phyloP scores from a whole-genome alignment of 2,329 filamentous ascomycete genomes.

The Dactylellina leptospora region DNA sequence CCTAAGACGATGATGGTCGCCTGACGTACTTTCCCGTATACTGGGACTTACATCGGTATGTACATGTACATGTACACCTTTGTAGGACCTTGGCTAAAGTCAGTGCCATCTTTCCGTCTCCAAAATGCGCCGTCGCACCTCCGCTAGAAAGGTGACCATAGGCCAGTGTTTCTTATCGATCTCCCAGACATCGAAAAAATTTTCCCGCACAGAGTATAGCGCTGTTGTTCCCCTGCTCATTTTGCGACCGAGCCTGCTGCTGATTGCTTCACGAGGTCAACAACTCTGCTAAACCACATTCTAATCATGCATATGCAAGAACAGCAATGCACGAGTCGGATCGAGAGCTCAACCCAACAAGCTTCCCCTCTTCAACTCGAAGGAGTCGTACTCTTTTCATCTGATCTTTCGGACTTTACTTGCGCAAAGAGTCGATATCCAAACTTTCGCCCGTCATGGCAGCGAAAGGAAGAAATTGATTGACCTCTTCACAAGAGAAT shows the following conservation, averaged over 20 bases:
- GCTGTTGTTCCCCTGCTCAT: slow-evolving; percentile 31
- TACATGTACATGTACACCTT: slow-evolving; percentile 3
- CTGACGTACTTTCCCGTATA: slow-evolving; percentile 46
- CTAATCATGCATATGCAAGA: slow-evolving; percentile 51
- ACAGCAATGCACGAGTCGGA: slow-evolving; percentile 35
- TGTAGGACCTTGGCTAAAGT: slow-evolving; percentile 18
- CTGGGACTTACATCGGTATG: slow-evolving; percentile 41
- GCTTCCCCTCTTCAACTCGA: slow-evolving; percentile 27
- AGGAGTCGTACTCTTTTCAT: slow-evolving; percentile 35
- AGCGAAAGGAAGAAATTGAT: slow-evolving; percentile 37
- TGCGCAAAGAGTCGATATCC: neutral
- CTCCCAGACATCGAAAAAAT: slow-evolving; percentile 33
- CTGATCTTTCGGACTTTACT: slow-evolving; percentile 26
- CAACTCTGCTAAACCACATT: slow-evolving; percentile 39
- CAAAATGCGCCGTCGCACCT: slow-evolving; percentile 44
- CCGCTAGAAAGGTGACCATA: slow-evolving; percentile 30
- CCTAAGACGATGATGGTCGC: slow-evolving; percentile 53
- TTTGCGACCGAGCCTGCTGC: slow-evolving; percentile 45
- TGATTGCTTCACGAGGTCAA: slow-evolving; percentile 52
- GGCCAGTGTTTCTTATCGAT: slow-evolving; percentile 45
- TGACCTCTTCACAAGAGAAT: slow-evolving; percentile 20
- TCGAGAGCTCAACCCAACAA: slow-evolving; percentile 41
- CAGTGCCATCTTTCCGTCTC: slow-evolving; percentile 32
- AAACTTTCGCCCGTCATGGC: slow-evolving; percentile 9
- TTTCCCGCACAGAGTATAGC: slow-evolving; percentile 45